A percentile compares a stretch with the other conserved stretches of the same genome.
Conservation (phyloP, 2,329 filamentous ascomycete genomes). For the Colletotrichum endophyticum region DNA sequence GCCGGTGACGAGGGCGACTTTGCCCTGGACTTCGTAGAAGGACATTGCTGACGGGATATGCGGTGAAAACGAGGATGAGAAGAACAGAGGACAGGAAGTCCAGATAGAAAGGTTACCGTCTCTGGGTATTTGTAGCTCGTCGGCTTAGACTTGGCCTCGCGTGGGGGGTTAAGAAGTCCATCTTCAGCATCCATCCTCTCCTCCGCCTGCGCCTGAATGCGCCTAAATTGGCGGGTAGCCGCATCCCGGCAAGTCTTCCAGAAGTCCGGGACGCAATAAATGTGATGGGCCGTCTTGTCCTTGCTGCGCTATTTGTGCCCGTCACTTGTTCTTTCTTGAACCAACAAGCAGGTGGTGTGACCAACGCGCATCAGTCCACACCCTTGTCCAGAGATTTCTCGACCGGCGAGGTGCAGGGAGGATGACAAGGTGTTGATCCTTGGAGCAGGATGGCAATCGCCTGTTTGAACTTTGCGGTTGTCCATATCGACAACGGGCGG, state of each 20-base stretch:
- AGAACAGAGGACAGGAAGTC: background rate
- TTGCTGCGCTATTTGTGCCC: background rate
- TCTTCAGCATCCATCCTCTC: background rate
- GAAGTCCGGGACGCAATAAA: background rate
- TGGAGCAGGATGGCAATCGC: background rate
- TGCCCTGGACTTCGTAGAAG: conserved; percentile 14
- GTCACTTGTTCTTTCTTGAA: background rate
- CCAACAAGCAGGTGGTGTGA: background rate
- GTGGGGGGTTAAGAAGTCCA: background rate
- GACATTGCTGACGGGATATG: background rate
- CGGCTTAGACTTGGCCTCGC: background rate
- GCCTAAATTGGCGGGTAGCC: background rate
- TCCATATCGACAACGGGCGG: background rate
- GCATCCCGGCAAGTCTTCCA: background rate
- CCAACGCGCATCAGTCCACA: background rate
- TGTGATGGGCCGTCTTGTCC: background rate
- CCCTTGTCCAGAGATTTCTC: background rate
- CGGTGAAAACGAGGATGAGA: background rate
- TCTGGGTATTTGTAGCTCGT: background rate
- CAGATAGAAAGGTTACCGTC: background rate
- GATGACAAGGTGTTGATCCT: background rate
- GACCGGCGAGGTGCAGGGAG: background rate
- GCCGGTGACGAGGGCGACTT: conserved; percentile 20
- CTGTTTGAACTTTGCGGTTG: background rate
- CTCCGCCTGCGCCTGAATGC: background rate